A percentile compares a stretch with the other conserved stretches of the same genome.
phyloP scores from a whole-genome alignment of 2,329 filamentous ascomycete species.

The Exophiala oligosperma region DNA sequence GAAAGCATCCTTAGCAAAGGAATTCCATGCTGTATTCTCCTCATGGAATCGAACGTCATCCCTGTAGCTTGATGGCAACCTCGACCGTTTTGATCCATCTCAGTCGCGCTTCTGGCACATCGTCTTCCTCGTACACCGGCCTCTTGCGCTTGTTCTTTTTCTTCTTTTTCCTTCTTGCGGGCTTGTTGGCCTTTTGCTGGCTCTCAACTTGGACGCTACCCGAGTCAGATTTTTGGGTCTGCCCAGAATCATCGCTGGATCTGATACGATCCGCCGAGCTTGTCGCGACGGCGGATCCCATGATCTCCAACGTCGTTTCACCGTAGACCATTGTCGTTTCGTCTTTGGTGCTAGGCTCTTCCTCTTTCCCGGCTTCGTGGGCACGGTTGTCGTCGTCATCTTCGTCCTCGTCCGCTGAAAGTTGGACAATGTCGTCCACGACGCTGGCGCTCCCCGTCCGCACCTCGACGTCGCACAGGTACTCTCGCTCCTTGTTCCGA shows the following conservation, averaged over 20 bases:
- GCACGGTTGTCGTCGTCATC: slow-evolving; percentile 21
- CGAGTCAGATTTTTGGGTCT: background rate
- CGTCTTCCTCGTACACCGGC: slow-evolving; percentile 32
- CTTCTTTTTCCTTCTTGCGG: slow-evolving; percentile 31
- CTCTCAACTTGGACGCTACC: slow-evolving; percentile 23
- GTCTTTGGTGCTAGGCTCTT: slow-evolving; percentile 7
- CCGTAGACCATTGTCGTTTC: slow-evolving; percentile 19
- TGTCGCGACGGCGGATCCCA: slow-evolving; percentile 11
- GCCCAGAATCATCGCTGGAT: background rate
- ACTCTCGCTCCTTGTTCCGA: slow-evolving; percentile 45
- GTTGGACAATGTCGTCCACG: slow-evolving; percentile 60
- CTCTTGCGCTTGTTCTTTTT: slow-evolving; percentile 24
- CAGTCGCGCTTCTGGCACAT: slow-evolving; percentile 45
- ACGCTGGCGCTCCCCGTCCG: slow-evolving; percentile 58
- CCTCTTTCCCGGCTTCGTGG: background rate
- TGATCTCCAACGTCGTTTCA: slow-evolving; percentile 28
- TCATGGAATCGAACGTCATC: slow-evolving; percentile 1
- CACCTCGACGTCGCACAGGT: slow-evolving; percentile 52
- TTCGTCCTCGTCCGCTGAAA: slow-evolving; percentile 31
- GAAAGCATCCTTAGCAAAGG: too few relatives aligned
- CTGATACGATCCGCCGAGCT: slow-evolving; percentile 5
- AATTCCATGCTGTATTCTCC: too few relatives aligned
- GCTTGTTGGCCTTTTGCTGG: slow-evolving; percentile 12
- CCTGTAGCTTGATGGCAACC: slow-evolving; percentile 43
- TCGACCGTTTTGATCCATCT: slow-evolving; percentile 51